phyloP scores from a whole-genome alignment of 1,284 basidiomycete genomes.

The Ceratobasidium sp. region DNA sequence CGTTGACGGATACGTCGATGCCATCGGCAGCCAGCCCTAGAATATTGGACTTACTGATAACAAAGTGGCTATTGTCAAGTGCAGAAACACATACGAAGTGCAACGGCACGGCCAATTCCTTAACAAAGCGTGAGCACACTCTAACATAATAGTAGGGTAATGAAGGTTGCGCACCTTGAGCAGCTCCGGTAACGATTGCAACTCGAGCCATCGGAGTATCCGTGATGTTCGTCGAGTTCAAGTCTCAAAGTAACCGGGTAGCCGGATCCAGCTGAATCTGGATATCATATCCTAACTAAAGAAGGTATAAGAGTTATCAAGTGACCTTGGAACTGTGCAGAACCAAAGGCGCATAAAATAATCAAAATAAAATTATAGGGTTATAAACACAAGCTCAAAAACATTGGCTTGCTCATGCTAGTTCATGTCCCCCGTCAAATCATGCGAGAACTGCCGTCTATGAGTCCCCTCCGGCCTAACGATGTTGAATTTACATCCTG shows the following conservation, averaged over 20 bases:
- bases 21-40: constrained; percentile 59
- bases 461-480: neutral
- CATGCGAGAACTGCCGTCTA: neutral
- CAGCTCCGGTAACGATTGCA: constrained; percentile 61
- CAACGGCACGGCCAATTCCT: constrained; percentile 63
- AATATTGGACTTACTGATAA: neutral
- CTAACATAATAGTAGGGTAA: neutral
- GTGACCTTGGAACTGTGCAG: no score
- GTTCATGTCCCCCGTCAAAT: neutral
- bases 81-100: constrained; percentile 52
- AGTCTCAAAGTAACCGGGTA: neutral
- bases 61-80: neutral
- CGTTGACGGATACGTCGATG: constrained; percentile 59
- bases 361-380: neutral
- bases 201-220: constrained; percentile 22
- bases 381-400: neutral
- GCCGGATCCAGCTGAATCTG: neutral
- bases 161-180: constrained; percentile 41
- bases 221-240: neutral
- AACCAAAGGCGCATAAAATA: neutral
- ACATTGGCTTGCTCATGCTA: neutral
- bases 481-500: constrained; percentile 1
- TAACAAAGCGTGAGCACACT: constrained; percentile 46
- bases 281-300: no score
- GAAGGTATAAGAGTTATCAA: no score